Base-by-base conservation (phyloP, 2,329 filamentous ascomycete species). In the Colletotrichum phormii region DNA sequence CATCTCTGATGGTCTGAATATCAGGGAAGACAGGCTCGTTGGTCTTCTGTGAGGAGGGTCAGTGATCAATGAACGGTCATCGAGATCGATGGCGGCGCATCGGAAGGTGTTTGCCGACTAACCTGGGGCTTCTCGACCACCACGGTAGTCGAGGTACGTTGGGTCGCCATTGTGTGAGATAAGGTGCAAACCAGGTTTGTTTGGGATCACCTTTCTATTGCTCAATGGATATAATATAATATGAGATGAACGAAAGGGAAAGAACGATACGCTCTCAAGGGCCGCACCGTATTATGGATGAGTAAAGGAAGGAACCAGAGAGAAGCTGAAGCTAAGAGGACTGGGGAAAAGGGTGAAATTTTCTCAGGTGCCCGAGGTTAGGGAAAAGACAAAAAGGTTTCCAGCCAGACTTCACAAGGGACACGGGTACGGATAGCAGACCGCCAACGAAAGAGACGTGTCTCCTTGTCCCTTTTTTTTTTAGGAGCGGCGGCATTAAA, bases 1-100 rank as follows among this genome's bases (percentile, higher is more conserved):
- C 87, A 76, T 86, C 82, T 64, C 84, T 80, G 75, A 87, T 81
- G 60, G 84, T 84, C 78, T 85, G 84, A 76, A 87, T 86, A 76
- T 87, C 85, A 57, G 86, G 86, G 73, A 85, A 84, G 74, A 71
- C 70, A 22, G 71, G 61, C 73, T 73, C 71, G 29, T 59, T 42
- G 57, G 26, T 70, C 58, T 69, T 66, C 70, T 74, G 49, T 8
- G 22, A 46, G 42, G 26, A 42, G 11, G 15, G n/a, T 67, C 24
- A 24, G 33, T 9, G 26, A 61, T 61, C 42, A 51, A 72, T 59
- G 57, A 49, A 7, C 37, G 18, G 26, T 57, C 18, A 65, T 29
- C 22, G 60, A 66, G 51, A 66, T 22, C 42, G 58, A 72, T 59
- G 57, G 54, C 9, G 51, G 18, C 31, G 63, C 12, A 62, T 35